phyloP scores from a whole-genome alignment of 805 yeast genomes.

The Candida silvicultrix region DNA sequence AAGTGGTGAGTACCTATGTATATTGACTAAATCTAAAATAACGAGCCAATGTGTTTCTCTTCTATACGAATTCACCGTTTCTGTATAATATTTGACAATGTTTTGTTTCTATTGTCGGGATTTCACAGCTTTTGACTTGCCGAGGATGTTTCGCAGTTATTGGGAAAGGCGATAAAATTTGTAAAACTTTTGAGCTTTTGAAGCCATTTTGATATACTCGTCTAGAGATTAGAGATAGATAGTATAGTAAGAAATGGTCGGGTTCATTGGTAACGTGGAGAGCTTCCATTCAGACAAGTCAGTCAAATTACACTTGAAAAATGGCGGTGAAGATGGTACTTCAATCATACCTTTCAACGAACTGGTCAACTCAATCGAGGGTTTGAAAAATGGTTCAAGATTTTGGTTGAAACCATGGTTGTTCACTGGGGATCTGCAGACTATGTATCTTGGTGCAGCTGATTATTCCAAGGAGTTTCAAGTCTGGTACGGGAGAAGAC shows the following conservation, averaged over 20 bases:
- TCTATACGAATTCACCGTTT: not conserved
- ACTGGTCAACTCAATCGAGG: conserved; percentile 30
- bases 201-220: too few species aligned
- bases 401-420: conserved; percentile 57
- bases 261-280: conserved; percentile 22
- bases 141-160: too few species aligned
- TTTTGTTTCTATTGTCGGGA: not conserved
- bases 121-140: too few species aligned
- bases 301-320: conserved; percentile 19
- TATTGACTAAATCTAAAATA: too few species aligned
- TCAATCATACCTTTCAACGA: conserved; percentile 16
- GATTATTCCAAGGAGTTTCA: conserved; percentile 44
- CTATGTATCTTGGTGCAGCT: conserved; percentile 57
- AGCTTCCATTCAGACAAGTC: conserved; percentile 18
- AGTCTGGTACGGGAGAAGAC: conserved; percentile 70
- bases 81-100: too few species aligned
- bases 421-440: conserved; percentile 73
- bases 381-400: conserved; percentile 38
- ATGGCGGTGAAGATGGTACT: conserved; percentile 8
- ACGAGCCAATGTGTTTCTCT: too few species aligned
- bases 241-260: conserved; percentile 16
- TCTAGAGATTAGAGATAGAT: not conserved
- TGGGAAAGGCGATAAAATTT: too few species aligned
- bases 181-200: too few species aligned
- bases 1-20: too few species aligned